Base-by-base conservation (phyloP, 352 stramenopile genomes). In the Globisporangium apiculatum region DNA sequence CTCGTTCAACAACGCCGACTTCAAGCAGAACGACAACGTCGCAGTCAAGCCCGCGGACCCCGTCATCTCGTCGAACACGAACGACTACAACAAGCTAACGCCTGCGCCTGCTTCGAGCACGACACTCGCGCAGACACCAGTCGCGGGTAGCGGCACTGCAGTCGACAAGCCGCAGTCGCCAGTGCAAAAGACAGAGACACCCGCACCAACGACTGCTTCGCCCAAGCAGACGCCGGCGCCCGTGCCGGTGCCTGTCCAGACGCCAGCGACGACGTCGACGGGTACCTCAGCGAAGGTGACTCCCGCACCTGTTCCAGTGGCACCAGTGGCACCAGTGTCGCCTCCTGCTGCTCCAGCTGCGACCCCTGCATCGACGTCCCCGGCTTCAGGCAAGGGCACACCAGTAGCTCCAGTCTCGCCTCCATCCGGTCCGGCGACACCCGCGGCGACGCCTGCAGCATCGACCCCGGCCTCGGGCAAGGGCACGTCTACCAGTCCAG, bases 251-350 rank as follows among this genome's bases (percentile, higher is more conserved):
- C 62, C 60, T n/a, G 15, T 57, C 4, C 12, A 36, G 18, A 43
- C 67, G 7, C 71, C 67, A 2, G 61, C 63, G 0, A 69, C 68
- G 17, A 62, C 69, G 15, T 48, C 51, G 11, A 56, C 51, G 1
- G 51, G 14, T 5, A 40, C 51, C 11, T 48, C 38, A n/a, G 17
- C 40, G 8, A 48, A 57, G 40, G 51, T 49, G 4, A 57, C 51
- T 15, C 35, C 62, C 0, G 58, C 63, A 8, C 46, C 60, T 42
- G 49, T 36, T 17, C 38, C 36, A 10, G 9, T 38, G 11, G 15
- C n/a, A 60, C 55, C 1, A 3, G 31, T 12, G 7, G 46, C 55
- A 1, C 55, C 55, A 31, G n/a, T 43, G 9, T 57, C 53, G 15
- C 67, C 62, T 4, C 64, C 67, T 42, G 67, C 60, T 12, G 53